These are phyloP conservation scores for Musa troglodytarum DNA, from an alignment of 176 grass and related monocot genomes.

Conservation along the genomic window DNA sequence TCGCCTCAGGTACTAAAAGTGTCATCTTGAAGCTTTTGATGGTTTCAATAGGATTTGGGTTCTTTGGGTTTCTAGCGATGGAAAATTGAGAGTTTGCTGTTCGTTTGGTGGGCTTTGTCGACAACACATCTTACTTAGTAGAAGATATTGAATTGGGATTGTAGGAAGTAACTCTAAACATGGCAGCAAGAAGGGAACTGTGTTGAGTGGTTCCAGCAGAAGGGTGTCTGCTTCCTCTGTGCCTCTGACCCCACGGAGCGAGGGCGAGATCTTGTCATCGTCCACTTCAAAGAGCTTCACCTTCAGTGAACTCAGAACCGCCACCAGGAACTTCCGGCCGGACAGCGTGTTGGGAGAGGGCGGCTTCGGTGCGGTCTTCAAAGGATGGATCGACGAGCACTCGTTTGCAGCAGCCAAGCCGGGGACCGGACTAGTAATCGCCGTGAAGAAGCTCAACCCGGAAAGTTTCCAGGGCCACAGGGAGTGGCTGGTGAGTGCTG, in stretches of 20 bases:
- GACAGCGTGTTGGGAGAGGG: slow-evolving; percentile 3
- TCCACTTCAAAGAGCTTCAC: background rate
- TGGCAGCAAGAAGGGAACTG: background rate
- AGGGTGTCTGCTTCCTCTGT: slow-evolving; percentile 5
- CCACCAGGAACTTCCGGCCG: slow-evolving; percentile 12
- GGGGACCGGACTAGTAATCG: background rate
- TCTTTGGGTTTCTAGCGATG: too few relatives aligned
- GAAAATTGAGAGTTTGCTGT: too few relatives aligned
- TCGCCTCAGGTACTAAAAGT: background rate
- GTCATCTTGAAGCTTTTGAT: background rate
- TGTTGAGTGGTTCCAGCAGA: background rate
- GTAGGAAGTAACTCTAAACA: background rate
- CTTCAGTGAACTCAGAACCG: background rate
- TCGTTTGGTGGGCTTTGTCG: too few relatives aligned
- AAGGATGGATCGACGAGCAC: slow-evolving; percentile 3
- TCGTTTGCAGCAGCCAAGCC: slow-evolving; percentile 1
- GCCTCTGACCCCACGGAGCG: background rate
- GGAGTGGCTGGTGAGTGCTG: background rate
- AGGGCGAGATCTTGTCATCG: background rate
- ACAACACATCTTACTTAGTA: background rate
- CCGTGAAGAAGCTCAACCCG: slow-evolving; percentile 8
- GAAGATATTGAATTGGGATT: background rate
- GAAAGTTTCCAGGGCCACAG: slow-evolving; percentile 3
- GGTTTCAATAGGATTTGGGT: too few relatives aligned
- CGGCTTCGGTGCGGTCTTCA: slow-evolving; percentile 6